phyloP scores from a whole-genome alignment of 2,329 filamentous ascomycete species.

The Cladosporium phlei region DNA sequence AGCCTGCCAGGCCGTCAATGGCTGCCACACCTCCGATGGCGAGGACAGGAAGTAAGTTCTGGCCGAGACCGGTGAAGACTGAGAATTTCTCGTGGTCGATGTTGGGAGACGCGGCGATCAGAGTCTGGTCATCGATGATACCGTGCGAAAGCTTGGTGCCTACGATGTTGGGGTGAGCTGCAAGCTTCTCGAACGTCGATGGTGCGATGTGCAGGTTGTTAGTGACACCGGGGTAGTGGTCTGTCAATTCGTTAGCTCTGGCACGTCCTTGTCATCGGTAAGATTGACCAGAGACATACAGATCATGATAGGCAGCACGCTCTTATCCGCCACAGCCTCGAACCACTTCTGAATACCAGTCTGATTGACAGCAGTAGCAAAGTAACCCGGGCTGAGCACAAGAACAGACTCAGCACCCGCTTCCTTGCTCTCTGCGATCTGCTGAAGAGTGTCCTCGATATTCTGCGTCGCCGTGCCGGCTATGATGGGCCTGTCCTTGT shows the following conservation, averaged over 20 bases:
- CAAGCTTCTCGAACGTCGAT: constrained; percentile 54
- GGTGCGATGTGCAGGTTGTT: constrained; percentile 58
- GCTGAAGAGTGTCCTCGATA: constrained; percentile 57
- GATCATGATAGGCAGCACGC: constrained; percentile 58
- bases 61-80: constrained; percentile 61
- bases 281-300: no score
- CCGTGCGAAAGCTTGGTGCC: constrained; percentile 67
- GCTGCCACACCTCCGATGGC: constrained; percentile 60
- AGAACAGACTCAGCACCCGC: constrained; percentile 60
- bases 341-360: constrained; percentile 59
- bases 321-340: constrained; percentile 55
- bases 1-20: constrained; percentile 61
- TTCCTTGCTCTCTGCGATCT: constrained; percentile 52
- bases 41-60: constrained; percentile 60
- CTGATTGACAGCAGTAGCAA: constrained; percentile 55
- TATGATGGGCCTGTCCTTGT: constrained; percentile 56
- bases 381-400: constrained; percentile 62
- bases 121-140: constrained; percentile 59
- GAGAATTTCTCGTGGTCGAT: constrained; percentile 58
- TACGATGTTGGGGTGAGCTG: constrained; percentile 62
- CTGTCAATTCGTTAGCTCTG: constrained; percentile 23
- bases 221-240: constrained; percentile 63
- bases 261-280: no score
- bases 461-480: constrained; percentile 59
- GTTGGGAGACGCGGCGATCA: constrained; percentile 55